Conservation (phyloP, 1,139 yeast genomes). For the Pichia sp. region DNA sequence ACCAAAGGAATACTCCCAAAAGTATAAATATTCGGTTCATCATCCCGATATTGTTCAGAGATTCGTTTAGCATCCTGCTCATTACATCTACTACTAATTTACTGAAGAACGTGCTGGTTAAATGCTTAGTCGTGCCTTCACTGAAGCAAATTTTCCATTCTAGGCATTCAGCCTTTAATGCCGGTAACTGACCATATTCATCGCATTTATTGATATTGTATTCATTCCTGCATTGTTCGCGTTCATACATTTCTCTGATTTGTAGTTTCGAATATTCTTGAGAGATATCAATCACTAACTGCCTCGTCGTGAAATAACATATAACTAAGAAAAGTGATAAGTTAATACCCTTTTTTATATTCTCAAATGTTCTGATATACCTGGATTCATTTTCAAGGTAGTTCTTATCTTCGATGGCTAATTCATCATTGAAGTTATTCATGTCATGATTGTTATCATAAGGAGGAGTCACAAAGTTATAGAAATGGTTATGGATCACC, state of each 20-base stretch:
- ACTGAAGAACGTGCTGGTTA: conserved; percentile 18
- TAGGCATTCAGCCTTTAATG: conserved; percentile 45
- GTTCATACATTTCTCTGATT: conserved; percentile 31
- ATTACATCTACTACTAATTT: conserved; percentile 54
- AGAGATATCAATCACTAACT: conserved; percentile 46
- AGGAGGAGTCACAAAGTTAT: not conserved
- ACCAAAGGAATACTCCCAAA: conserved; percentile 36
- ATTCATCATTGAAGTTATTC: not conserved
- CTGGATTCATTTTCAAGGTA: not conserved
- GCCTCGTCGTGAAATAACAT: conserved; percentile 34
- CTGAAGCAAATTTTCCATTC: conserved; percentile 59
- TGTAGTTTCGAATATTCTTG: conserved; percentile 36
- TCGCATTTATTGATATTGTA: conserved; percentile 50
- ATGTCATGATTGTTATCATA: not conserved
- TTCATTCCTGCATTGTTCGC: conserved; percentile 40
- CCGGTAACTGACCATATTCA: conserved; percentile 52
- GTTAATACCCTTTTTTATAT: conserved; percentile 39
- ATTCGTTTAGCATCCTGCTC: conserved; percentile 53
- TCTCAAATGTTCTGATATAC: conserved; percentile 26
- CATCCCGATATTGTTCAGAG: conserved; percentile 56
- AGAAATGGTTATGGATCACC: conserved; percentile 7
- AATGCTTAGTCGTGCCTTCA: conserved; percentile 30
- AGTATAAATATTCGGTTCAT: conserved; percentile 40
- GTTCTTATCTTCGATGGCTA: conserved; percentile 14
- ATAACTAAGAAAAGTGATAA: conserved; percentile 29